A percentile compares a stretch with the other conserved stretches of the same genome.
phyloP scores from a whole-genome alignment of 169 alveolate genomes.

The Plasmodium coatneyi region DNA sequence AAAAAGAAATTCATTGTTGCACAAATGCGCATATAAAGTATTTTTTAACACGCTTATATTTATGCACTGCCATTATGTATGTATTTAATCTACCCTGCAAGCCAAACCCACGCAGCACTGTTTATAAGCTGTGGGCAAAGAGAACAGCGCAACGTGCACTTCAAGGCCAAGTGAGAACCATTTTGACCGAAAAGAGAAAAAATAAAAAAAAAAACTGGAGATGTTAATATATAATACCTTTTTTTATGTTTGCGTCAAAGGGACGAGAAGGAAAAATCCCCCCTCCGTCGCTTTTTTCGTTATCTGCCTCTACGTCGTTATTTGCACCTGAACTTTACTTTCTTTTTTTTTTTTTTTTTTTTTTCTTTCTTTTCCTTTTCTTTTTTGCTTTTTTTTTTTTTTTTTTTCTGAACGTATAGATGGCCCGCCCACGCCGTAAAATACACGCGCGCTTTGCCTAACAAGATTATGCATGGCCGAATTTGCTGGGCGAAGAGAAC shows the following conservation, averaged over 20 bases:
- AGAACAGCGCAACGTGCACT: neutral
- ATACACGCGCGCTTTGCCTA: neutral
- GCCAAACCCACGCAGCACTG: neutral
- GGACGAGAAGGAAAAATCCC: constrained; percentile 2
- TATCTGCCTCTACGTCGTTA: neutral
- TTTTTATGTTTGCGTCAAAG: neutral
- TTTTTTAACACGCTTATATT: neutral
- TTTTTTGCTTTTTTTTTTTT: neutral
- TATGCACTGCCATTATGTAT: neutral
- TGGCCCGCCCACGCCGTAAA: neutral
- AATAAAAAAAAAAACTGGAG: neutral
- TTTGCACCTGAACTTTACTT: neutral
- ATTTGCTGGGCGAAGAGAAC: neutral
- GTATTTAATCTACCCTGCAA: neutral
- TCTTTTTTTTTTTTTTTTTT: neutral
- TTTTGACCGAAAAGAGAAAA: neutral
- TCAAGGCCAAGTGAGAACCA: neutral
- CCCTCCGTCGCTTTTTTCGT: neutral
- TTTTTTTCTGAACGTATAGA: neutral
- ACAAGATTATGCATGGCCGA: neutral
- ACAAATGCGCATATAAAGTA: neutral
- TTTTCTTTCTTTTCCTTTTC: neutral
- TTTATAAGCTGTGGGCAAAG: neutral
- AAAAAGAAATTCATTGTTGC: neutral
- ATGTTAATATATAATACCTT: neutral